These are phyloP conservation scores for Hypholoma fasciculare DNA, from an alignment of 768 basidiomycete genomes.

Conservation along the genomic window DNA sequence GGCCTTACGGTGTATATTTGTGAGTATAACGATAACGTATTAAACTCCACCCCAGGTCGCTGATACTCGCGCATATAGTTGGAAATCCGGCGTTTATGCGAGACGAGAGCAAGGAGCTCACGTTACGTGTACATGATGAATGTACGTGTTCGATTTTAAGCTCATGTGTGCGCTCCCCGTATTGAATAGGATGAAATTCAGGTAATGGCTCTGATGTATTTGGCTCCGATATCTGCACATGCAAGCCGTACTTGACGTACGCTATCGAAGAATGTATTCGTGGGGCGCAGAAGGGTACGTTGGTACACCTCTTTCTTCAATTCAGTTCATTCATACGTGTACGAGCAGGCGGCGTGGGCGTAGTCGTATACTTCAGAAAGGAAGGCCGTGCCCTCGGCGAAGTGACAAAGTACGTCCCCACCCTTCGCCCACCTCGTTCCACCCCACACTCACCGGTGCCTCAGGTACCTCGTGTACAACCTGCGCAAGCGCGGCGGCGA, in stretches of 20 bases:
- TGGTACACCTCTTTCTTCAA: not conserved
- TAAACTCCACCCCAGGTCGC: not conserved
- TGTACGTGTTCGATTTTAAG: conserved; percentile 44
- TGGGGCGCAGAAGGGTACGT: conserved; percentile 49
- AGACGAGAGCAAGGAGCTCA: conserved; percentile 78
- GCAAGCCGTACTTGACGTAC: conserved; percentile 90
- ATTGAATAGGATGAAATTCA: conserved; percentile 20
- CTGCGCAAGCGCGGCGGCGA: conserved; percentile 94
- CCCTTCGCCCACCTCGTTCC: too few relatives aligned
- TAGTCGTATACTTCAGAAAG: conserved; percentile 93
- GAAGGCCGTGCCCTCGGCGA: conserved; percentile 93
- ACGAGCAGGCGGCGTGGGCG: conserved; percentile 77
- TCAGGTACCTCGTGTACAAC: conserved; percentile 92
- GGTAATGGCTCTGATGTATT: conserved; percentile 96
- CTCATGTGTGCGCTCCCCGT: not conserved
- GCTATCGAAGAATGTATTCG: conserved; percentile 94
- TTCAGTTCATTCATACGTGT: not conserved
- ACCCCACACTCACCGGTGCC: not conserved
- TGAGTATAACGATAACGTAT: conserved; percentile 26
- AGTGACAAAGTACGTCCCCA: conserved; percentile 72
- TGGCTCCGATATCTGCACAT: conserved; percentile 90
- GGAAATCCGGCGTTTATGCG: conserved; percentile 79
- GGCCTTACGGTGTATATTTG: conserved; percentile 91
- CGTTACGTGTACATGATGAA: conserved; percentile 91
- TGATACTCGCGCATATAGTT: conserved; percentile 41